These are phyloP conservation scores for Salvia rosmarinus DNA, from an alignment of 257 asterid species.

Conservation along the genomic window DNA sequence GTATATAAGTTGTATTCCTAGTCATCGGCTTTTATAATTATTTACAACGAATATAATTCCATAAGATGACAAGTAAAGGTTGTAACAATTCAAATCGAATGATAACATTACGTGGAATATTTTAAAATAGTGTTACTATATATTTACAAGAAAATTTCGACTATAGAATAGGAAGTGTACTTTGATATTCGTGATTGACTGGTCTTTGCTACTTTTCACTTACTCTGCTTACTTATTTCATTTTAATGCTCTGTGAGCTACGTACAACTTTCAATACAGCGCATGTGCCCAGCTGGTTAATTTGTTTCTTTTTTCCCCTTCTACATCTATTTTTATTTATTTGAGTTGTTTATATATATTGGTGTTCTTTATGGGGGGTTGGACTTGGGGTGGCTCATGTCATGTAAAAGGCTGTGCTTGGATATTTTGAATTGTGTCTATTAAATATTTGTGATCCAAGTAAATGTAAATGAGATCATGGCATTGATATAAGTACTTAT, in stretches of 20 bases:
- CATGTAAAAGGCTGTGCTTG: not conserved
- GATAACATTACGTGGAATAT: not conserved
- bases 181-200: constrained; percentile 44
- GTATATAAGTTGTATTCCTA: no score
- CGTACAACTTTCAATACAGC: constrained; percentile 33
- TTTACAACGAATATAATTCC: not conserved
- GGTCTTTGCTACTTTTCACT: constrained; percentile 38
- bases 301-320: not conserved
- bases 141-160: no score
- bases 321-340: not conserved
- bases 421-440: not conserved
- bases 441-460: not conserved
- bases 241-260: constrained; percentile 29
- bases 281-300: constrained; percentile 28
- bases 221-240: constrained; percentile 6
- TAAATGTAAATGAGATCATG: no score
- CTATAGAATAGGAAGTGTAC: constrained; percentile 5
- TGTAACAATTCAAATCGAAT: not conserved
- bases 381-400: no score
- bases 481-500: no score
- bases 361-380: no score
- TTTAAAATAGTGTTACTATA: no score
- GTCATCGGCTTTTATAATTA: not conserved
- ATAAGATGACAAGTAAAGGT: not conserved
- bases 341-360: not conserved